Base-by-base conservation (phyloP, 2,329 filamentous ascomycete species). In the Colletotrichum sidae region DNA sequence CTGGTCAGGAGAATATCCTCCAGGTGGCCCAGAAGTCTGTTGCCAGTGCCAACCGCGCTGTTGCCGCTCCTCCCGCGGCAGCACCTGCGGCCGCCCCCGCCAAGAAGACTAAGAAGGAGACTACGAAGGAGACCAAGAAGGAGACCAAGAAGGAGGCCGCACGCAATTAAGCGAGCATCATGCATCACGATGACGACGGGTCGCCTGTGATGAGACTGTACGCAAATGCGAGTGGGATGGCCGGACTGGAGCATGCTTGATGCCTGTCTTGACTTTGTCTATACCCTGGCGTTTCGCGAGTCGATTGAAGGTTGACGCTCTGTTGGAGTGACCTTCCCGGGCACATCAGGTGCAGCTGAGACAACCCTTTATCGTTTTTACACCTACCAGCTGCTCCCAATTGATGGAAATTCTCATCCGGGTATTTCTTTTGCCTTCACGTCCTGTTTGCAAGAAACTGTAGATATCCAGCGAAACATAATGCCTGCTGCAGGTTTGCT, bases 1-100 rank as follows among this genome's bases (percentile, higher is more conserved):
- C 77, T 1, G 80, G 80, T 41, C 49, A 76, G 70, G 63, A 71
- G 10, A 83, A 83, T 67, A 62, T 81, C 35, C 70, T 81, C 6
- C 65, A 68, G 53, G 57, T 69, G n/a, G 68, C 66, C 44, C 51
- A 57, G 33, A 50, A 55, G 56, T 53, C 55, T 46, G 15, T 66
- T 2, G 35, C 52, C 49, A 53, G 38, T 37, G 65, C 55, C 56
- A 57, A 55, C 50, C 41, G 45, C 45, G 56, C 63, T 34, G 57
- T 35, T 12, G 46, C 42, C 5, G 44, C 41, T 6, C 39, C 52
- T 6, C 45, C 60, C 10, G 55, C 8, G n/a, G 54, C 60, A 15
- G 56, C 50, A 13, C 59, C 25, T 5, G 63, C 8, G n/a, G 54
- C 60, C 25, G 56, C 50, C 15, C 59, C 25, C 7, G 63, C 42